Conservation (phyloP, 306 rosid species). For the Morella rubra region DNA sequence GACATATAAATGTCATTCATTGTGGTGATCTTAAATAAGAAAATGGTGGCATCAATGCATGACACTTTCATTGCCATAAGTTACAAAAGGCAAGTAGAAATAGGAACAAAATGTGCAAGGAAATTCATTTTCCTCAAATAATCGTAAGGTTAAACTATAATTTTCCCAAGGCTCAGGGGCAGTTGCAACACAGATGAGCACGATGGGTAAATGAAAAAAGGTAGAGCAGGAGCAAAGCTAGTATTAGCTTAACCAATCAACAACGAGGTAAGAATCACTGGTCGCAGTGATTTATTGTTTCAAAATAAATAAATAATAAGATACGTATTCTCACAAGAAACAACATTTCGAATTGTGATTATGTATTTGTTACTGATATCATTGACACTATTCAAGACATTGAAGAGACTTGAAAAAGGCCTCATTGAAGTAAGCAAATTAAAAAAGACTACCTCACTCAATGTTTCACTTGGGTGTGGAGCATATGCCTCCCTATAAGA, state of each 20-base stretch:
- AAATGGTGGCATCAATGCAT: not conserved
- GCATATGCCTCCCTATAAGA: conserved; percentile 95
- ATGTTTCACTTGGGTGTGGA: conserved; percentile 71
- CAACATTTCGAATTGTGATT: not conserved
- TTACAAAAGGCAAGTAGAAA: too few relatives aligned
- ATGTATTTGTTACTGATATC: conserved; percentile 3
- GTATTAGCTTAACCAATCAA: not conserved
- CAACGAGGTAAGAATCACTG: not conserved
- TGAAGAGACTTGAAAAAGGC: conserved; percentile 9
- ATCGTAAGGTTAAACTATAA: not conserved
- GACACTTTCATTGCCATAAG: not conserved
- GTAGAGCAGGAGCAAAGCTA: not conserved
- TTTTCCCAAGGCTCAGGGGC: not conserved
- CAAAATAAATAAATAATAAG: not conserved
- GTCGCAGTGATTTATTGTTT: not conserved
- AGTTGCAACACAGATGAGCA: not conserved
- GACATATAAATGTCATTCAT: too few relatives aligned
- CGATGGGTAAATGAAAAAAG: not conserved
- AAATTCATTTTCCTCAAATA: not conserved
- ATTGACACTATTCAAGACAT: conserved; percentile 18
- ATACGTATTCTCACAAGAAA: not conserved
- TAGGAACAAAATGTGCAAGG: not conserved
- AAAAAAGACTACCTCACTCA: conserved; percentile 65
- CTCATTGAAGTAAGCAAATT: conserved; percentile 26
- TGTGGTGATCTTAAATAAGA: too few relatives aligned